Evolutionary conservation across 108 stramenopile species (phyloP), one percentile per base, ranked within the genome.

Genomic region (Skeletonema tropicum): DNA sequence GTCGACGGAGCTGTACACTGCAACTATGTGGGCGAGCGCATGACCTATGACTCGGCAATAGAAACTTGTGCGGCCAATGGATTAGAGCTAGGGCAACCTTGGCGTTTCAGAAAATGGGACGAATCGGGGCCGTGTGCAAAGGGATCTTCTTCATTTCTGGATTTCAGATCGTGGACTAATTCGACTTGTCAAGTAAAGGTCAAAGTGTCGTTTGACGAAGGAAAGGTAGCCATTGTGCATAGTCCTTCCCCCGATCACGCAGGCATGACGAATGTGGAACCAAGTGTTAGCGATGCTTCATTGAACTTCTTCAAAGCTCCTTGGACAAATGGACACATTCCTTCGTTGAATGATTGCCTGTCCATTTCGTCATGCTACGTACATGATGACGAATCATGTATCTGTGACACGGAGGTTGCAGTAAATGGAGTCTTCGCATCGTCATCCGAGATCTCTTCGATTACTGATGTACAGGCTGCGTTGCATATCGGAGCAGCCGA

Each of bases 181-280:
- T 68, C 70, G 12, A 36, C 57, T 35, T 76, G 75, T 33, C 41
- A 17, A 23, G 69, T 76, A 2, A 14, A 63, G 25, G 75, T 70
- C 48, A 76, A 76, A 38, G 68, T 76, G 23, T 57, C 68, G 17
- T 71, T 71, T 33, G 75, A 71, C 0, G 33, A 58, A n/a, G 90
- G 90, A 17, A 48, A 68, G 33, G 69, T 91, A 42, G 83, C 78
- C 3, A 69, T 86, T 41, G 88, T 91, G 11, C 84, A 91, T 66
- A 60, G 70, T 13, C 70, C 76, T 36, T 4, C 23, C 15, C 59
- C 57, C 12, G 75, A 76, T 33, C 41, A 71, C 32, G 75, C 57
- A 33, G 75, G 75, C 5, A 32, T 76, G 26, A 70, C 29, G 35
- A 32, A 45, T 25, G 68, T 70, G 33, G 75, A 76, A 6, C 60